A percentile compares a stretch with the other conserved stretches of the same genome.
These are phyloP conservation scores for Wickerhamomyces mucosus DNA, from an alignment of 805 yeast genomes.

Conservation along the genomic window DNA sequence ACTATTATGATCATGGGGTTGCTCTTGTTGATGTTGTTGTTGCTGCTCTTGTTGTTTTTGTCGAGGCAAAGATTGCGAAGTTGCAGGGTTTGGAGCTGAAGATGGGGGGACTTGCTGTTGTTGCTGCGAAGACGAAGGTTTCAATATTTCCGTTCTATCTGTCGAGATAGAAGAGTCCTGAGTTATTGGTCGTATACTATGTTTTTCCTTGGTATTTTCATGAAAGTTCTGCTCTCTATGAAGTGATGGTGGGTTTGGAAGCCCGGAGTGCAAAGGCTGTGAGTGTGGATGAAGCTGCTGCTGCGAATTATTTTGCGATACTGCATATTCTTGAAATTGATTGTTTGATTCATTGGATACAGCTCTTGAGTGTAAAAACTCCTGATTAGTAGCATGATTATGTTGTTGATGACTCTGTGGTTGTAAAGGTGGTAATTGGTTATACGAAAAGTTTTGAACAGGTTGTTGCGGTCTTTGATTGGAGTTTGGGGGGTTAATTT, in stretches of 20 bases:
- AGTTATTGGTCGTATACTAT: too few species aligned
- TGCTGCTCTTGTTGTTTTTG: slow-evolving; percentile 1
- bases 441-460: slow-evolving; percentile 4
- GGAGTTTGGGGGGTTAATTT: slow-evolving; percentile 3
- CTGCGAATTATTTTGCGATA: slow-evolving; percentile 2
- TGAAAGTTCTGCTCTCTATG: not conserved
- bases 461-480: slow-evolving; percentile 4
- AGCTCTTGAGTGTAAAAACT: slow-evolving; percentile 8
- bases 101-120: not conserved
- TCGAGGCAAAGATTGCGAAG: slow-evolving; percentile 1
- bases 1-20: too few species aligned
- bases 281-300: slow-evolving; percentile 2
- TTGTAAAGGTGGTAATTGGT: slow-evolving; percentile 14
- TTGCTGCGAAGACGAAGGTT: not conserved
- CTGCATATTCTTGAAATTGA: slow-evolving; percentile 6
- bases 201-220: too few species aligned
- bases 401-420: slow-evolving; percentile 1
- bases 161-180: too few species aligned
- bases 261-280: slow-evolving; percentile 1
- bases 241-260: not conserved
- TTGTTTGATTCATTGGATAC: slow-evolving; percentile 8
- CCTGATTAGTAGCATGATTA: too few species aligned
- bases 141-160: too few species aligned
- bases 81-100: not conserved
- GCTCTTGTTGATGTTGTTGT: too few species aligned